phyloP scores from a whole-genome alignment of 805 yeast species.

The Sugiyamaella chiloensis region DNA sequence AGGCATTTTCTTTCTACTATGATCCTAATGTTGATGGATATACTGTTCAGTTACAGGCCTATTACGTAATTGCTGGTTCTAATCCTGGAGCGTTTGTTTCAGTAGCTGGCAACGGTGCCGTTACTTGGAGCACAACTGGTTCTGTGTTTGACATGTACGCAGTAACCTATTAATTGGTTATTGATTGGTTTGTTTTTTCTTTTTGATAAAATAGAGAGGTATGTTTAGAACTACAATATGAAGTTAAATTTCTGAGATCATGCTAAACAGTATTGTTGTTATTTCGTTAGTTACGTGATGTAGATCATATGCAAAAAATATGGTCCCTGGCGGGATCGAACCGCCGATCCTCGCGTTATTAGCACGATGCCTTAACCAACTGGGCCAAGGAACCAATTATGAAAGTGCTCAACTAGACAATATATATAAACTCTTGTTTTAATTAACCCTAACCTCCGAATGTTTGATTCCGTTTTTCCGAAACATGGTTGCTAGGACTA shows the following conservation, averaged over 20 bases:
- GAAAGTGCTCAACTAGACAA: background rate
- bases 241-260: background rate
- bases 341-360: constrained; percentile 18
- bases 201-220: no score
- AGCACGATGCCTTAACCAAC: constrained; percentile 18
- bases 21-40: constrained; percentile 4
- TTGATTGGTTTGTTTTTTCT: no score
- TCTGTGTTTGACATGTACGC: constrained; percentile 12
- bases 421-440: background rate
- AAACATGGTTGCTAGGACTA: no score
- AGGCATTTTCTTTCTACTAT: constrained; percentile 5
- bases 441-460: no score
- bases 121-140: constrained; percentile 11
- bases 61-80: background rate
- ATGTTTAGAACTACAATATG: no score
- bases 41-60: constrained; percentile 1
- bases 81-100: constrained; percentile 6
- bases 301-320: no score
- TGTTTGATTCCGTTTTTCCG: no score
- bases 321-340: constrained; percentile 19
- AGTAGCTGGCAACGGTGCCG: constrained; percentile 10
- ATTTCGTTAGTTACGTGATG: no score
- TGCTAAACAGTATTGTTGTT: no score
- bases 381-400: constrained; percentile 15
- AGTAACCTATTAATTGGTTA: constrained; percentile 8